Conservation (phyloP, 2,329 filamentous ascomycete genomes). For the Plenodomus tracheiphilus region DNA sequence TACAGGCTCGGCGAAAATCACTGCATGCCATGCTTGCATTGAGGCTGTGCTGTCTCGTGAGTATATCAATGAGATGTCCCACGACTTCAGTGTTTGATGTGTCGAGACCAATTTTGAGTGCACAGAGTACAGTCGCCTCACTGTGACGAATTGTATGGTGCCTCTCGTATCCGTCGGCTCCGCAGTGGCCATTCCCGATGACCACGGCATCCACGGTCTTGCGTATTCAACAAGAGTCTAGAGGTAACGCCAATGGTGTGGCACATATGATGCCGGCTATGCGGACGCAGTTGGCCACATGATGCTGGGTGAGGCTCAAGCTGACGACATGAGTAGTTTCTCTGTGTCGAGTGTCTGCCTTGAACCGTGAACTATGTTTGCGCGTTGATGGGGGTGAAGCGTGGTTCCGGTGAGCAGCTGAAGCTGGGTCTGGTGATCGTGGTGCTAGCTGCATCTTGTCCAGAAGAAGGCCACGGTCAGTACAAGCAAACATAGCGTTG, state of each 20-base stretch:
- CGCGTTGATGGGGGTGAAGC: background rate
- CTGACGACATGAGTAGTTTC: conserved; percentile 5
- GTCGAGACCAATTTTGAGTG: background rate
- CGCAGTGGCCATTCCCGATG: background rate
- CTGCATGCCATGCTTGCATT: conserved; percentile 7
- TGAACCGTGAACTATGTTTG: conserved; percentile 4
- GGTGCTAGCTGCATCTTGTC: background rate
- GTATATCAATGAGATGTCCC: background rate
- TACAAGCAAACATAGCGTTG: background rate
- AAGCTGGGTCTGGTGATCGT: conserved; percentile 2
- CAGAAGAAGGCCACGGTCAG: background rate
- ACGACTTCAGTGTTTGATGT: background rate
- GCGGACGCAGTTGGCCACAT: conserved; percentile 19
- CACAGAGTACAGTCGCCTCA: background rate
- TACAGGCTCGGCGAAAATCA: conserved; percentile 19
- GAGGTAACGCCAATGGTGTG: conserved; percentile 13
- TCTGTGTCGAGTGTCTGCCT: conserved; percentile 7
- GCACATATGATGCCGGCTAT: conserved; percentile 19
- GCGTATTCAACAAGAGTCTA: conserved; percentile 3
- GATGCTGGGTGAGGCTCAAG: conserved; percentile 17
- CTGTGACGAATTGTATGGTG: background rate
- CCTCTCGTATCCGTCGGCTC: background rate
- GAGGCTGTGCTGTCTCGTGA: conserved; percentile 13
- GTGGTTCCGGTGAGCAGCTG: conserved; percentile 12
- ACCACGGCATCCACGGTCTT: background rate